phyloP scores from a whole-genome alignment of 768 basidiomycete species.

The Termitomyces bulborhizus region DNA sequence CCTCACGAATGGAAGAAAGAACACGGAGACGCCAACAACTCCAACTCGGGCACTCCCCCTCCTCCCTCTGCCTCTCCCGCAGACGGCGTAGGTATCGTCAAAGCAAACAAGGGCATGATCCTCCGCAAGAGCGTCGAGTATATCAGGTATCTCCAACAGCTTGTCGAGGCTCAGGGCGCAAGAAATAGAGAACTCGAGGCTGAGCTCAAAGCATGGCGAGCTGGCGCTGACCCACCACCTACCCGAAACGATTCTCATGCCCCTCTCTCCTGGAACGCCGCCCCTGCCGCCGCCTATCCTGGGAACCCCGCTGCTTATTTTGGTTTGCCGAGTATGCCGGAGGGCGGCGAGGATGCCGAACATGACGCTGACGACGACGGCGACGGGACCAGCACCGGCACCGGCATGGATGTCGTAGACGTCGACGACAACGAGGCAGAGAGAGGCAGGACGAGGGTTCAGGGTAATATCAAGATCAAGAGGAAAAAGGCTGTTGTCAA shows the following conservation, averaged over 20 bases:
- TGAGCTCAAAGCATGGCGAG: conserved; percentile 38
- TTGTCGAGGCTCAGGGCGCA: conserved; percentile 73
- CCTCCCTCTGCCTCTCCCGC: not conserved
- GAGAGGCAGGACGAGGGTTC: conserved; percentile 12
- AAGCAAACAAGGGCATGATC: conserved; percentile 95
- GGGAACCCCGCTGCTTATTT: not conserved
- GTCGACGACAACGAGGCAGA: conserved; percentile 7
- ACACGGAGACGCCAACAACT: not conserved
- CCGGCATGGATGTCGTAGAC: not conserved
- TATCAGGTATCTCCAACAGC: conserved; percentile 80
- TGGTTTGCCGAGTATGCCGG: conserved; percentile 24
- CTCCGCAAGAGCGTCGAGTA: conserved; percentile 78
- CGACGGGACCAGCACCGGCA: not conserved
- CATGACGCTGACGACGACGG: not conserved
- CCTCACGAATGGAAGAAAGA: conserved; percentile 13
- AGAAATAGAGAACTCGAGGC: conserved; percentile 76
- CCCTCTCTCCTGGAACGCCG: too few relatives aligned
- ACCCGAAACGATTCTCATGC: too few relatives aligned
- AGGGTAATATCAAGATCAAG: not conserved
- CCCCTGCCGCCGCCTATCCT: not conserved
- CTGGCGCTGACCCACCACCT: not conserved
- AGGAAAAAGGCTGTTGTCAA: conserved; percentile 2
- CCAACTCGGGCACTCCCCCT: conserved; percentile 5
- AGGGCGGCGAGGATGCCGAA: conserved; percentile 1
- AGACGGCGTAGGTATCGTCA: conserved; percentile 42